Percentiles rank a stretch among this genome's conserved stretches.
Evolutionary conservation across 805 yeast species (phyloP).

Genomic region (Candida ipomoeae): DNA sequence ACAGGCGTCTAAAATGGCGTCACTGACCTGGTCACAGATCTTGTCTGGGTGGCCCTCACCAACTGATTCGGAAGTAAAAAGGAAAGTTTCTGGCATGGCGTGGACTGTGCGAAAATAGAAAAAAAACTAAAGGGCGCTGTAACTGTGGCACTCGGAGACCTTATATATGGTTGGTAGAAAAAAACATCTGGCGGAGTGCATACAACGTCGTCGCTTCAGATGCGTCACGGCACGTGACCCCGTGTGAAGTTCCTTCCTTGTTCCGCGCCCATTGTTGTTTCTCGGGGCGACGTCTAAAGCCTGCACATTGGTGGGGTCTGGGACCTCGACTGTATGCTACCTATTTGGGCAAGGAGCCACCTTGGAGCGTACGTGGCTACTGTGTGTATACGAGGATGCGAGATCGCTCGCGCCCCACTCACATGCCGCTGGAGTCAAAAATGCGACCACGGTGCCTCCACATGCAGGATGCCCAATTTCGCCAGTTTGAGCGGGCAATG

Average conservation of each 20-base stretch:
- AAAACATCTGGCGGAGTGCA: constrained; percentile 2
- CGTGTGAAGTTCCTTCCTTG: no score
- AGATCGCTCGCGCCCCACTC: neutral
- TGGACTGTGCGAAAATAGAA: neutral
- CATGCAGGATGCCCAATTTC: neutral
- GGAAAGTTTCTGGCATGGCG: constrained; percentile 39
- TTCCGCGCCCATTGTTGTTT: neutral
- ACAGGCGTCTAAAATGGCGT: constrained; percentile 97
- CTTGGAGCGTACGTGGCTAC: neutral
- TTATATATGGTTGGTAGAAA: constrained; percentile 7
- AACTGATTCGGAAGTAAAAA: constrained; percentile 82
- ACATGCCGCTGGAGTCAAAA: constrained; percentile 2
- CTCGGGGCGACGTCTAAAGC: neutral
- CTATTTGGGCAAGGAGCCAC: neutral
- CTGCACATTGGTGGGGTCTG: neutral
- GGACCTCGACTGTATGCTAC: neutral
- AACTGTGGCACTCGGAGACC: constrained; percentile 6
- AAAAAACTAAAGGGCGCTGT: neutral
- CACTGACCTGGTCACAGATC: constrained; percentile 98
- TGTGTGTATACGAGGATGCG: neutral
- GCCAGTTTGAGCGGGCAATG: neutral
- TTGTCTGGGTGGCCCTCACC: constrained; percentile 96
- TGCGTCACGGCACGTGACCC: constrained; percentile 16
- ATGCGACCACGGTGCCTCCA: neutral
- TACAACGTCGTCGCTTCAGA: neutral